phyloP scores from a whole-genome alignment of 2,329 filamentous ascomycete genomes.

The Sclerotinia borealis region DNA sequence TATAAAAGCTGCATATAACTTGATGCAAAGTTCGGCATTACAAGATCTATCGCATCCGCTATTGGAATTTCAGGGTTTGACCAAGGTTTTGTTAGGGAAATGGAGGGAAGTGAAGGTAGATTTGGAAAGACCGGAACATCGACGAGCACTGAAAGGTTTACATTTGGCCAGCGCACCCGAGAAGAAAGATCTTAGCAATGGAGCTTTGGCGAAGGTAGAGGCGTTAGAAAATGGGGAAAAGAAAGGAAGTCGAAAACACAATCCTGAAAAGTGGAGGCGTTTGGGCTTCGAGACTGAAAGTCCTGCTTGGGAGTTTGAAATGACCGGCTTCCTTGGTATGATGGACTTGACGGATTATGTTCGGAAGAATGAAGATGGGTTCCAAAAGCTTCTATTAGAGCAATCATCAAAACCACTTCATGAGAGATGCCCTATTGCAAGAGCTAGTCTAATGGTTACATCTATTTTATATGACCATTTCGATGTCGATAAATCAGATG shows the following conservation, averaged over 20 bases:
- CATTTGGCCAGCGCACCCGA: constrained; percentile 77
- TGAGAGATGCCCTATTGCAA: constrained; percentile 79
- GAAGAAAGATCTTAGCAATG: constrained; percentile 36
- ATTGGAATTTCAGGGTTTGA: constrained; percentile 87
- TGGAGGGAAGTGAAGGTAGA: constrained; percentile 86
- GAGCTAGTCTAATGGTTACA: constrained; percentile 81
- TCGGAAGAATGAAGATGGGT: constrained; percentile 82
- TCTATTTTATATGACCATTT: constrained; percentile 92
- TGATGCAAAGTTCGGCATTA: constrained; percentile 91
- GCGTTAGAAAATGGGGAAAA: constrained; percentile 35
- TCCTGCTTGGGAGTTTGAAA: constrained; percentile 77
- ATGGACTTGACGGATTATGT: constrained; percentile 97
- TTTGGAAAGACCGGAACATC: constrained; percentile 79
- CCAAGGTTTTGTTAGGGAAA: constrained; percentile 77
- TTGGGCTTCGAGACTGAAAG: constrained; percentile 89
- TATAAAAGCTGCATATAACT: constrained; percentile 81
- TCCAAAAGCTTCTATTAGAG: constrained; percentile 86
- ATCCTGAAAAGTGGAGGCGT: constrained; percentile 87
- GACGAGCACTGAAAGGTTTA: constrained; percentile 68
- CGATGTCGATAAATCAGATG: constrained; percentile 77
- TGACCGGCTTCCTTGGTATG: constrained; percentile 84
- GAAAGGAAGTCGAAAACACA: constrained; percentile 65
- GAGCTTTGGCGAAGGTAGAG: constrained; percentile 28
- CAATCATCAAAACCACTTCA: constrained; percentile 67
- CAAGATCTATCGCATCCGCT: constrained; percentile 87